Base-by-base conservation (phyloP, 78 protist species). In the Bigelowiella natans region DNA sequence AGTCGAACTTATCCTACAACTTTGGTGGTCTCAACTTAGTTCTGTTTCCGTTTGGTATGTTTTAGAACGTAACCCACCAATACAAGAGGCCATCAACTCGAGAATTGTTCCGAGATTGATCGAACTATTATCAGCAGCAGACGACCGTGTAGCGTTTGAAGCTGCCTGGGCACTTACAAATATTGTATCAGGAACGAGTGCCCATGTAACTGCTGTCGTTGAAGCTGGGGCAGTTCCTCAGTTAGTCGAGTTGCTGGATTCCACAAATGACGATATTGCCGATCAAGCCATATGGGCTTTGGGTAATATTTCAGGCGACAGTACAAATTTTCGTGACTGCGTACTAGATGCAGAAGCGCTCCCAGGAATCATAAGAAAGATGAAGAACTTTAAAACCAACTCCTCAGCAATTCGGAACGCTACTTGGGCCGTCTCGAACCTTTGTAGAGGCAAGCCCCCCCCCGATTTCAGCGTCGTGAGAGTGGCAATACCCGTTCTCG, bases 291-390 rank as follows among this genome's bases (percentile, higher is more conserved):
- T 97, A 28, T 98, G 99, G 99, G 98, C 98, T 1, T 93, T 98
- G 0, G 99, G 99, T 73, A 98, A 98, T 95, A 97, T 98, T 39
- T 98, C 99, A 1, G 99, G 99, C 73, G 99, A 98, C 91, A 85
- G 93, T 1, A 39, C 96, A 31, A 37, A 64, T 82, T 95, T 91
- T 92, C 96, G 99, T 37, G 97, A 98, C 92, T 36, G 82, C 38
- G 97, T 97, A 31, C 93, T 98, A 0, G 0, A 3, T 29, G 28
- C 31, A 1, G 93, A 88, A 29, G 95, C 92, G 0, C 82, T 97
- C 40, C 83, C 1, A 37, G 95, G 95, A 31, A 89, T 97, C 18
- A 90, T 97, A 84, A 31, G 85, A 30, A 38, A 82, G 38, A 89
- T 94, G 31, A 28, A 40, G 73, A 7, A 51, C 86, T 39, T 89